phyloP scores from a whole-genome alignment of 129 eudicot genomes.

The Artemisia argyi region DNA sequence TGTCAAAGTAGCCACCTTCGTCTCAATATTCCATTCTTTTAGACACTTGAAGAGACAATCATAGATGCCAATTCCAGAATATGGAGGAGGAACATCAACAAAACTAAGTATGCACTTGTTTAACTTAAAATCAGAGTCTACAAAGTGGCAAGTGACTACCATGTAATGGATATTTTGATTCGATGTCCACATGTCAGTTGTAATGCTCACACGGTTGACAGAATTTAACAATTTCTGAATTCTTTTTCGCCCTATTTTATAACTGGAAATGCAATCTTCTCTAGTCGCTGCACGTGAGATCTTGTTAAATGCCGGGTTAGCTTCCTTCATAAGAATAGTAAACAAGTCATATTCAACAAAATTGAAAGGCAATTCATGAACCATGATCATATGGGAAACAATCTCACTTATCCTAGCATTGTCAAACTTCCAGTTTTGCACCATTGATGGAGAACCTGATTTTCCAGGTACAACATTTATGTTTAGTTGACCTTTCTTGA shows the following conservation, averaged over 20 bases:
- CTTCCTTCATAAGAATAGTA: no score
- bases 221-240: not conserved
- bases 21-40: conserved; percentile 7
- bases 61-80: conserved; percentile 2
- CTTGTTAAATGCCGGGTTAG: no score
- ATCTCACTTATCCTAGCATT: no score
- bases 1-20: conserved; percentile 9
- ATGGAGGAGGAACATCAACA: not conserved
- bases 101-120: conserved; percentile 7
- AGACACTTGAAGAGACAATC: not conserved
- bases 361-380: no score
- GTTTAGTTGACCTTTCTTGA: no score
- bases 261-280: no score
- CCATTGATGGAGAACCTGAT: no score
- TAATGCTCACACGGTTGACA: conserved; percentile 2
- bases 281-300: no score
- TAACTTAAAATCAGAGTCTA: not conserved
- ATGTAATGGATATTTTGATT: conserved; percentile 9
- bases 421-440: no score
- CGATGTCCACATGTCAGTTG: conserved; percentile 2
- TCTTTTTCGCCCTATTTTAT: not conserved
- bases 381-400: no score
- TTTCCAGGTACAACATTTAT: no score
- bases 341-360: no score
- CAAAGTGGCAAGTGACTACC: not conserved